A percentile compares a stretch with the other conserved stretches of the same genome.
phyloP scores from a whole-genome alignment of 441 rosid species.

The Iberis amara region DNA sequence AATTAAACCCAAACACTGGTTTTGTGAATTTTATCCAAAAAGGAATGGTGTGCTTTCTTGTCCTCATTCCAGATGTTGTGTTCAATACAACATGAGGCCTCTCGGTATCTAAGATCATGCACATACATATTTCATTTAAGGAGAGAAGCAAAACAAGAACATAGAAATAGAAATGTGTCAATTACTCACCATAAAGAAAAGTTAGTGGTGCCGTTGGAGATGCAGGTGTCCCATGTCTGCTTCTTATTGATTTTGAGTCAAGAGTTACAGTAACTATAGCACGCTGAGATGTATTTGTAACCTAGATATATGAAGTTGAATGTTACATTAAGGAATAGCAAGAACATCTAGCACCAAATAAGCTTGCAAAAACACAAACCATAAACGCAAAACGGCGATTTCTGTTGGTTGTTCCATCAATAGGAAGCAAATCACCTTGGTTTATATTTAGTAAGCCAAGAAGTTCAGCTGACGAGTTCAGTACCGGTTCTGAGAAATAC shows the following conservation, averaged over 20 bases:
- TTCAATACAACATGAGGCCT: conserved; percentile 69
- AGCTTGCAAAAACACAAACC: conserved; percentile 39
- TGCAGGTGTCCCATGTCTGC: conserved; percentile 66
- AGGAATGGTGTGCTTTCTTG: conserved; percentile 53
- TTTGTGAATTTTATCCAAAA: conserved; percentile 62
- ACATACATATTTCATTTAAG: conserved; percentile 6
- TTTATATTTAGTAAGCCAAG: conserved; percentile 43
- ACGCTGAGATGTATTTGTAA: conserved; percentile 25
- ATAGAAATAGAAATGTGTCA: conserved; percentile 1
- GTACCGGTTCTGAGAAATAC: conserved; percentile 75
- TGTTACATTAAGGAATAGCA: not conserved
- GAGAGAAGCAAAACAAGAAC: conserved; percentile 5
- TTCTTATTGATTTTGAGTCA: conserved; percentile 43
- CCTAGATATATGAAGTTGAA: conserved; percentile 18
- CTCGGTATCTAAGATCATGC: conserved; percentile 55
- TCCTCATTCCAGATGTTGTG: conserved; percentile 60
- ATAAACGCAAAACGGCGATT: conserved; percentile 75
- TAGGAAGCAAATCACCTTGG: conserved; percentile 59
- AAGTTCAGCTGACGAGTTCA: conserved; percentile 65
- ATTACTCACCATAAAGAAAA: conserved; percentile 67
- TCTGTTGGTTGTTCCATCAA: conserved; percentile 44
- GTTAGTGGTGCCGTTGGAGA: conserved; percentile 71
- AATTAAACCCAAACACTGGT: conserved; percentile 84
- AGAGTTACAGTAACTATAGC: conserved; percentile 56
- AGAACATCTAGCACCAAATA: not conserved